Base-by-base conservation (phyloP, 2,329 filamentous ascomycete species). In the Aspergillus sp. region DNA sequence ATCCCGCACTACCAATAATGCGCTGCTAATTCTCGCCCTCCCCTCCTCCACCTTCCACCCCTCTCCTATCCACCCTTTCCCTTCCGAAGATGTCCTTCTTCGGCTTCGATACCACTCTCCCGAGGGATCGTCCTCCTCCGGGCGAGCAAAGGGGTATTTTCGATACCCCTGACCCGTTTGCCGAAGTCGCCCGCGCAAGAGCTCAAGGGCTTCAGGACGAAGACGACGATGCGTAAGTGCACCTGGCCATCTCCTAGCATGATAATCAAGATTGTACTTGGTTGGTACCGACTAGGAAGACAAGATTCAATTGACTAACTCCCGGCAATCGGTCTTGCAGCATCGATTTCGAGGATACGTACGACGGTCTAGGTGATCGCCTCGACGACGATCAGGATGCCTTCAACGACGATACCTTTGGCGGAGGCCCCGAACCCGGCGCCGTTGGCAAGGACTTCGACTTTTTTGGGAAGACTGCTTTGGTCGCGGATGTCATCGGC, bases 341-440 rank as follows among this genome's bases (percentile, higher is more conserved):
- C 57, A 85, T 90, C 69, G 90, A 98, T 69, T 99, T 98, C 68
- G 95, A 99, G 69, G 92, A 99, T 73, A 98, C 94, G 42, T 98
- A 98, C 74, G 95, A 99, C 76, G 94, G 94, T 18, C 82, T 99
- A 46, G 95, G 92, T 58, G 90, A 96, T 72, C 87, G 90, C 75
- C 87, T 99, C 39, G 89, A 96, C 70, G 94, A 99, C 74, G 89
- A 90, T 20, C 91, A 94, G 71, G 95, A 99, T 81, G 92, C 85
- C 54, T 92, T 97, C 83, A 99, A 99, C 76, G 92, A 98, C 69
- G 95, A 98, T 73, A 99, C 95, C 2, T 99, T 99, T 73, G 91
- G 85, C 60, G 78, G 77, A 58, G 83, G 81, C 59, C 78, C 76
- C 39, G 78, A 75, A 18, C 71, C 74, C 18, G 65, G 74, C 42